These are phyloP conservation scores for Boletus vermiculosoides DNA, from an alignment of 768 basidiomycete species.

Conservation along the genomic window DNA sequence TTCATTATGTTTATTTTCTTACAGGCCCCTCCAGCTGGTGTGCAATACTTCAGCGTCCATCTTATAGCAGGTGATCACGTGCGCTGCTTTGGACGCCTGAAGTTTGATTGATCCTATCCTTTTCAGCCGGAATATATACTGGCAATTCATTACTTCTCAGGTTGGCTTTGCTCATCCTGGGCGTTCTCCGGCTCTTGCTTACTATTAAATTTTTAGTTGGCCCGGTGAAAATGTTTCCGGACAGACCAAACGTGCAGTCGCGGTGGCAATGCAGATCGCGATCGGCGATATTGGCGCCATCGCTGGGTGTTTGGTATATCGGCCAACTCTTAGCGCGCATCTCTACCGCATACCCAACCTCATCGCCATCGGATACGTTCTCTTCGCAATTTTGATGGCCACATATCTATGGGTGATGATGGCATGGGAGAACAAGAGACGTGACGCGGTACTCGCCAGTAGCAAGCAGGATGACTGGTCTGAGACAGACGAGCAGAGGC, in stretches of 20 bases:
- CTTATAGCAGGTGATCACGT: slow-evolving; percentile 39
- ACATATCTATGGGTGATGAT: slow-evolving; percentile 48
- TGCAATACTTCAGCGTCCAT: slow-evolving; percentile 58
- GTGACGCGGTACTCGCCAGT: slow-evolving; percentile 31
- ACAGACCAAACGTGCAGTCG: slow-evolving; percentile 63
- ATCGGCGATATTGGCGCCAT: slow-evolving; percentile 62
- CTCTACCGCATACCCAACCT: slow-evolving; percentile 55
- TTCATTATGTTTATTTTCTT: not conserved
- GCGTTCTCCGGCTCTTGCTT: not conserved
- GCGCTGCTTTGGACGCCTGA: not conserved
- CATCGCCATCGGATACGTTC: slow-evolving; percentile 58
- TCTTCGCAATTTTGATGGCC: slow-evolving; percentile 45
- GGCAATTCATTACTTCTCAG: slow-evolving; percentile 57
- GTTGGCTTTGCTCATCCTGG: slow-evolving; percentile 26
- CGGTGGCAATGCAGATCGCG: slow-evolving; percentile 62
- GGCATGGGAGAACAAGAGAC: slow-evolving; percentile 48
- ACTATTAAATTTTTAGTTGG: slow-evolving; percentile 36
- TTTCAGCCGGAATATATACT: slow-evolving; percentile 50
- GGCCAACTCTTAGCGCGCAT: slow-evolving; percentile 46
- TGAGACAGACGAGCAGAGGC: slow-evolving; percentile 23
- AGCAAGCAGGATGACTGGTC: slow-evolving; percentile 6
- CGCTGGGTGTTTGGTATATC: slow-evolving; percentile 54
- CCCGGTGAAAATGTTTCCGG: slow-evolving; percentile 67
- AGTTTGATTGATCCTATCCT: not conserved
- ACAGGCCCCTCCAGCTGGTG: slow-evolving; percentile 37